phyloP scores from a whole-genome alignment of 306 rosid species.

The Ochetophila trinervis region DNA sequence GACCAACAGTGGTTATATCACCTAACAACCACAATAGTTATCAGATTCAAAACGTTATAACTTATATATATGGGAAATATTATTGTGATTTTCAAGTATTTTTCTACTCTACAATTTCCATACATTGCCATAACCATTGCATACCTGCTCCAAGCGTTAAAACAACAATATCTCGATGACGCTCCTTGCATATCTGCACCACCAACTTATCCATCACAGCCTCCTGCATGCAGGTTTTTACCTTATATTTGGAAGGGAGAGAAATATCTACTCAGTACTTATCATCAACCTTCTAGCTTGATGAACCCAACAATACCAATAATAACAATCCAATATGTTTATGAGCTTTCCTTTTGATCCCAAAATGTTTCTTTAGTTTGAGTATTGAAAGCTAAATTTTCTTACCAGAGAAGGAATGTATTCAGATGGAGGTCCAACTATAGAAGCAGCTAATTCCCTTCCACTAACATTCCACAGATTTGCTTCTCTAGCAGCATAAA shows the following conservation, averaged over 20 bases:
- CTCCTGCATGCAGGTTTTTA: conserved; percentile 5
- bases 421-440: conserved; percentile 24
- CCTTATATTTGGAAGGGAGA: no score
- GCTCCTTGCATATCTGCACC: conserved; percentile 18
- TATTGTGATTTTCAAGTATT: background rate
- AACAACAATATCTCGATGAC: conserved; percentile 16
- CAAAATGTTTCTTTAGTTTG: background rate
- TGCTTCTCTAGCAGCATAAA: conserved; percentile 27
- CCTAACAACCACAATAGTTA: conserved; percentile 1
- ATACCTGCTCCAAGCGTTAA: conserved; percentile 36
- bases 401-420: conserved; percentile 33
- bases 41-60: background rate
- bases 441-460: conserved; percentile 20
- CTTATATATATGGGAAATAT: background rate
- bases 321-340: no score
- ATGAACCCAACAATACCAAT: no score
- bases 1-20: conserved; percentile 25
- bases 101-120: background rate
- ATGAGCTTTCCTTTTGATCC: background rate
- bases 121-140: background rate
- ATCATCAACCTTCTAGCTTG: no score
- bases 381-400: background rate
- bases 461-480: conserved; percentile 20
- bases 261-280: no score
- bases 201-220: conserved; percentile 26